phyloP scores from a whole-genome alignment of 164 flowering plant genomes.

The Vitis amurensis region DNA sequence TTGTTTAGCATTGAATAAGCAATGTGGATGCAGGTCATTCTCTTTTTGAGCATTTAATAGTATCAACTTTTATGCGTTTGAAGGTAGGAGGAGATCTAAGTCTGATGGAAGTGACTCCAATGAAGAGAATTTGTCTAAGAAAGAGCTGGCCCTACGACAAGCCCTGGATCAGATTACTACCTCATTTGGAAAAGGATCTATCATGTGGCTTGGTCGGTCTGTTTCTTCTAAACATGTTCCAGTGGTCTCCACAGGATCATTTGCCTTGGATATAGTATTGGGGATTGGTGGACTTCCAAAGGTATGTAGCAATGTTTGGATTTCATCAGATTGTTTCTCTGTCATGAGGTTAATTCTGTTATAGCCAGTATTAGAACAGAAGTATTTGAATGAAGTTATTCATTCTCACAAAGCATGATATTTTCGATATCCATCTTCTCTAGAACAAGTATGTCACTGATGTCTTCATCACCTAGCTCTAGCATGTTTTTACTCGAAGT shows the following conservation, averaged over 20 bases:
- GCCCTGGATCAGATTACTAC: constrained; percentile 88
- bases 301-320: constrained; percentile 38
- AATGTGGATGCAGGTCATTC: neutral
- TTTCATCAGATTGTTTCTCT: neutral
- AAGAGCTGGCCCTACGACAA: constrained; percentile 73
- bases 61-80: constrained; percentile 15
- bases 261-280: constrained; percentile 79
- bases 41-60: no score
- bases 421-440: no score
- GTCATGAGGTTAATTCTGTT: neutral
- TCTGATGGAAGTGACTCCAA: constrained; percentile 66
- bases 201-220: constrained; percentile 97
- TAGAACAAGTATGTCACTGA: no score
- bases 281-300: constrained; percentile 95
- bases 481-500: no score
- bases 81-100: constrained; percentile 66
- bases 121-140: constrained; percentile 78
- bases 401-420: no score
- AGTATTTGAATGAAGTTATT: no score
- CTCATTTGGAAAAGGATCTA: constrained; percentile 90
- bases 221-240: constrained; percentile 53
- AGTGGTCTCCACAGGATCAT: constrained; percentile 88
- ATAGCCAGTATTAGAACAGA: neutral
- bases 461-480: no score
- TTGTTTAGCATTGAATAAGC: neutral